Base-by-base conservation (phyloP, 106 monocot species). In the Hemerocallis citrina region DNA sequence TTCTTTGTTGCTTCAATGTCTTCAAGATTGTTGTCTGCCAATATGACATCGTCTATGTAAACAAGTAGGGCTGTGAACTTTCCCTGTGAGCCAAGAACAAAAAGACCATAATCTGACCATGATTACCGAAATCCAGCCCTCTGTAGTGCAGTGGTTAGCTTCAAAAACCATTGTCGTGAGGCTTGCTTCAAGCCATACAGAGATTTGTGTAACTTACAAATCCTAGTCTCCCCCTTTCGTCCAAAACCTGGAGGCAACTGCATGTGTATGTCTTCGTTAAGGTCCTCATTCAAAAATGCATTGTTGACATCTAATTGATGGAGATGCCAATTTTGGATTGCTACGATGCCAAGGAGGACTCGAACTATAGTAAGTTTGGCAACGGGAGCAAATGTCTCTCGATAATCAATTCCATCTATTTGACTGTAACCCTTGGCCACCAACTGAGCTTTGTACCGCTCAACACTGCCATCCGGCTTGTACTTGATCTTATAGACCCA, bases 111-210 rank as follows among this genome's bases (percentile, higher is more conserved):
- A 10, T 70, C 28, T 0, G 54, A 52, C 4, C 46, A 21, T 6
- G 52, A 55, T 45, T 55, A 55, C 1, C 10, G 23, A 51, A 25
- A 70, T 0, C 63, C 56, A 10, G 5, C 1, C 14, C 15, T 0
- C 0, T 11, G 25, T 5, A 70, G 34, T 16, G 6, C 7, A 6
- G 2, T 4, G 14, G 47, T n/a, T 8, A 69, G 30, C 22, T 70
- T 69, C 3, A 5, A 2, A 64, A 76, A 76, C 75, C 69, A 76
- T 7, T 46, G n/a, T 0, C 63, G 14, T 44, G 64, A 49, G 3
- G 63, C 52, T 51, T 76, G 69, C 33, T 64, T 58, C 7, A 76
- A 20, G 1, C 69, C 64, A 40, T 76, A 70, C 0, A 69, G 3
- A 4, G 48, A 48, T 17, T 70, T 69, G 0, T 59, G 45, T 16